Percentiles rank a stretch among this genome's conserved stretches.
Conservation (phyloP, 2,329 filamentous ascomycete genomes). For the Ampelomyces quisqualis region DNA sequence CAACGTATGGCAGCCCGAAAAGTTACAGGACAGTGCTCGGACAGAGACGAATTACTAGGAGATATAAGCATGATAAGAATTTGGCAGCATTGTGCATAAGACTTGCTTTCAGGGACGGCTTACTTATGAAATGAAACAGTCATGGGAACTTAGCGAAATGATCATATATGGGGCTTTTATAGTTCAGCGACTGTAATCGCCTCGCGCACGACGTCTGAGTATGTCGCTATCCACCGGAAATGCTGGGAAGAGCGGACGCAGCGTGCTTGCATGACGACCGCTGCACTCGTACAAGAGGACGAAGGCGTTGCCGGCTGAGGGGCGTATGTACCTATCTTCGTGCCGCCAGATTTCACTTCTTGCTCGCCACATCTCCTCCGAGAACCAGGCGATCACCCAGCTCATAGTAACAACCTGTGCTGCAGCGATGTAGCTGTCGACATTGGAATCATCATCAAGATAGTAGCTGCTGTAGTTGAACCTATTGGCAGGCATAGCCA, state of each 20-base stretch:
- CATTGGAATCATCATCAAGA: background rate
- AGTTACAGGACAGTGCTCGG: no score
- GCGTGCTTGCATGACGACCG: background rate
- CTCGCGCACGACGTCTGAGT: background rate
- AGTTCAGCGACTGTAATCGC: background rate
- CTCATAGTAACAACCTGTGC: constrained; percentile 14
- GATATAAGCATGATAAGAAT: no score
- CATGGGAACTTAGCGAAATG: no score
- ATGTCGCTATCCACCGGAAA: constrained; percentile 3
- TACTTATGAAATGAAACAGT: background rate
- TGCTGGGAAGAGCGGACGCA: constrained; percentile 3
- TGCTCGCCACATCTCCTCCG: constrained; percentile 10
- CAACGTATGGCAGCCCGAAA: no score
- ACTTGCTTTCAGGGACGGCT: no score
- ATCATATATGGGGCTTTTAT: background rate
- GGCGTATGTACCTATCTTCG: constrained; percentile 2
- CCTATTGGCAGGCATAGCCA: background rate
- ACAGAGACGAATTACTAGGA: no score
- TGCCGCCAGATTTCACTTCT: constrained; percentile 7
- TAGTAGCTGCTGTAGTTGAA: constrained; percentile 10
- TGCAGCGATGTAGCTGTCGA: constrained; percentile 6
- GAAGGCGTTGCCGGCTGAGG: constrained; percentile 10
- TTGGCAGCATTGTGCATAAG: no score
- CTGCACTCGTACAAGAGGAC: constrained; percentile 14
- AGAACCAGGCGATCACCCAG: constrained; percentile 23